A percentile compares a stretch with the other conserved stretches of the same genome.
These are phyloP conservation scores for Mrakia frigida DNA, from an alignment of 768 basidiomycete species.

Conservation along the genomic window DNA sequence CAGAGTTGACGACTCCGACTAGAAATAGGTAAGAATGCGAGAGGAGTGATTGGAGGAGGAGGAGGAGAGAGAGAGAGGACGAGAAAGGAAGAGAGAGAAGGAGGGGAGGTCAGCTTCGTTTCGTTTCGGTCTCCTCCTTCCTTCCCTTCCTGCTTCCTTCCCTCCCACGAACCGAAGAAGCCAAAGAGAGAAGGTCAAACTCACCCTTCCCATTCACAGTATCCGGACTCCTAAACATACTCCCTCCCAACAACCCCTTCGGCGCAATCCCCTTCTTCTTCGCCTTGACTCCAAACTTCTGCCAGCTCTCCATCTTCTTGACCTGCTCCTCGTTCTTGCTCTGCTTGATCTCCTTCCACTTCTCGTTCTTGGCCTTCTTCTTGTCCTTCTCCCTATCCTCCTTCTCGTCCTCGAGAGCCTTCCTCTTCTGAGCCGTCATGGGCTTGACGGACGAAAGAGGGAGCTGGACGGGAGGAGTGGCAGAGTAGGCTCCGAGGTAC, in stretches of 20 bases:
- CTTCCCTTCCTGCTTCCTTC: neutral
- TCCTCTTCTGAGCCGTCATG: constrained; percentile 37
- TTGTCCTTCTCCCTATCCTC: constrained; percentile 45
- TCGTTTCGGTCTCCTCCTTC: neutral
- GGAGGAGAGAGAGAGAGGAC: neutral
- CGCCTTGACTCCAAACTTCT: constrained; percentile 46
- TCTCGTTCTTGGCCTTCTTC: constrained; percentile 46
- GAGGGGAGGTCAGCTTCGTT: neutral
- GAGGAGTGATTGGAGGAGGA: neutral
- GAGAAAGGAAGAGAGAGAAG: too few relatives aligned
- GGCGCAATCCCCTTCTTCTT: constrained; percentile 46
- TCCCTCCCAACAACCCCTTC: constrained; percentile 36
- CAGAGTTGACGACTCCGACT: constrained; percentile 45
- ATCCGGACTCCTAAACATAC: constrained; percentile 31
- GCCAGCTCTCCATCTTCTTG: constrained; percentile 45
- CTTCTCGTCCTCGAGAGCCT: constrained; percentile 37
- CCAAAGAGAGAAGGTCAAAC: neutral
- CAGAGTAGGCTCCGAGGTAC: constrained; percentile 42
- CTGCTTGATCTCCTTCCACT: constrained; percentile 44
- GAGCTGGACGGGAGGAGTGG: constrained; percentile 41
- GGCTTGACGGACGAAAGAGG: constrained; percentile 40
- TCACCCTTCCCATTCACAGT: constrained; percentile 17
- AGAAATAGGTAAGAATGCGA: neutral
- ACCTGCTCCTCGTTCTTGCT: constrained; percentile 43
- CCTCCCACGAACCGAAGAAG: too few relatives aligned